Evolutionary conservation across 345 rosid species (phyloP).

Genomic region (Gossypium ekmanianum): DNA sequence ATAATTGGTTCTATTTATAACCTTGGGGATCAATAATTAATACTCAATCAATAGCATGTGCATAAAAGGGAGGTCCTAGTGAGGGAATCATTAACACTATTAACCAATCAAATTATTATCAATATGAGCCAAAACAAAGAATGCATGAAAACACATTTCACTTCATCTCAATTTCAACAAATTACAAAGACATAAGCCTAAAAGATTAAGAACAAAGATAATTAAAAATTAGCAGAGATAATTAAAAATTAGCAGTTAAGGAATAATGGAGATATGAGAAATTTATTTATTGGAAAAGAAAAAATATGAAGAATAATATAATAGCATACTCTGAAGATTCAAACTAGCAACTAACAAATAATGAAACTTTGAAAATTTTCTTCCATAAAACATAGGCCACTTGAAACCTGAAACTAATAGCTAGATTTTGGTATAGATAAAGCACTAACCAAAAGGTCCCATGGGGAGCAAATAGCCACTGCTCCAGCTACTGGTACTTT

Average conservation of each 20-base stretch:
- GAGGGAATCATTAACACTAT: too few relatives aligned
- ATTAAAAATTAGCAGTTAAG: background rate
- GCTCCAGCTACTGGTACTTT: constrained; percentile 73
- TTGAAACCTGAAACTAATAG: constrained; percentile 7
- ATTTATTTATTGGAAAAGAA: background rate
- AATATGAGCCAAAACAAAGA: background rate
- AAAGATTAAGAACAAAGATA: background rate
- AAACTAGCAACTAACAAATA: background rate
- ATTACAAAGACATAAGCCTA: background rate
- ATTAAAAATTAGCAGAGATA: background rate
- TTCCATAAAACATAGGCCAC: background rate
- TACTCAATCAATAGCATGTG: too few relatives aligned
- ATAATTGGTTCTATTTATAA: too few relatives aligned
- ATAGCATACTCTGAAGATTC: background rate
- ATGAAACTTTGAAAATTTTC: constrained; percentile 5
- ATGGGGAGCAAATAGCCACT: constrained; percentile 77
- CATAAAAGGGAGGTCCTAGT: too few relatives aligned
- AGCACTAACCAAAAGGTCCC: constrained; percentile 89
- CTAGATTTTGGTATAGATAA: background rate
- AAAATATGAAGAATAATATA: background rate
- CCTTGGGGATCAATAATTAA: too few relatives aligned
- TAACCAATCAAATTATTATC: background rate
- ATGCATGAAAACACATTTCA: background rate
- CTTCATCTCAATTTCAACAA: background rate
- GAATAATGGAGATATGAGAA: background rate